Conservation (phyloP, 1,284 basidiomycete genomes). For the Schizophyllum commune region DNA sequence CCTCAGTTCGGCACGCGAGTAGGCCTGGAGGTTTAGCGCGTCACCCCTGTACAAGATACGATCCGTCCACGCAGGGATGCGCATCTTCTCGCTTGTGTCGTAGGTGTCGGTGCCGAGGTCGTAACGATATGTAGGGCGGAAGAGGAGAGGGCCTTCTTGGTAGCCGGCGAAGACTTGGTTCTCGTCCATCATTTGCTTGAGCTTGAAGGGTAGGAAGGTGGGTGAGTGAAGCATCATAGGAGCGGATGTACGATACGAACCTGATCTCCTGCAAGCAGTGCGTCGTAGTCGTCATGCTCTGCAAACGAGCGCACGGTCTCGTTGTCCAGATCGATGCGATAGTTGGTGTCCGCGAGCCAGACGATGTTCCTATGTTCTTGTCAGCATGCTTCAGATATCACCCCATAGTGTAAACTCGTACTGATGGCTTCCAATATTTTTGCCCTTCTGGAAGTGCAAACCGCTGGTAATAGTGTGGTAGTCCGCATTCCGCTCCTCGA, state of each 20-base stretch:
- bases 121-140: constrained; percentile 87
- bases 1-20: constrained; percentile 73
- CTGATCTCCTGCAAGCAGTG: constrained; percentile 80
- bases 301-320: constrained; percentile 67
- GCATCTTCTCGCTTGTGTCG: constrained; percentile 93
- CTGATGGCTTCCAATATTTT: constrained; percentile 87
- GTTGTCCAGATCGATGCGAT: constrained; percentile 85
- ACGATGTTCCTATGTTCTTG: constrained; percentile 61
- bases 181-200: constrained; percentile 63
- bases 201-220: constrained; percentile 28
- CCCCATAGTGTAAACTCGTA: constrained; percentile 29
- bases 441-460: constrained; percentile 83
- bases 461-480: constrained; percentile 83
- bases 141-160: constrained; percentile 82
- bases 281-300: constrained; percentile 58
- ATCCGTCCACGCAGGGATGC: constrained; percentile 98
- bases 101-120: constrained; percentile 81
- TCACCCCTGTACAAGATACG: constrained; percentile 83
- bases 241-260: constrained; percentile 30
- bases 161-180: constrained; percentile 77
- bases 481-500: constrained; percentile 89
- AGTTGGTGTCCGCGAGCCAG: constrained; percentile 95
- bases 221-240: background rate
- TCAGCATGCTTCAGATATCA: constrained; percentile 4
- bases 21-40: constrained; percentile 55